Evolutionary conservation across 768 basidiomycete genomes (phyloP).

Genomic region (Auricularia sp.): DNA sequence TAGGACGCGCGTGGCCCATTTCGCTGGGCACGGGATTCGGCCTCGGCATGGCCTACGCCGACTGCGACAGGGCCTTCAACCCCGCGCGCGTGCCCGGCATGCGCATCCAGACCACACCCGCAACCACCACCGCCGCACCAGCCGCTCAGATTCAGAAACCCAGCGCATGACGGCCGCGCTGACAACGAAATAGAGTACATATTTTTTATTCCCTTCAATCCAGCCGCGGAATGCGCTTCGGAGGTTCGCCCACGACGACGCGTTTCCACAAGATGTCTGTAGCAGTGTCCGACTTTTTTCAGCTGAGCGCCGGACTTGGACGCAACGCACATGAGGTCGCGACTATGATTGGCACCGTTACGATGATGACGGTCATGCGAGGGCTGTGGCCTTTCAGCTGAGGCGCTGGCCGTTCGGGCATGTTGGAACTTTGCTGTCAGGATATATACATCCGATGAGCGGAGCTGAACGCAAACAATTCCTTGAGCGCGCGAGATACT

Average conservation of each 20-base stretch:
- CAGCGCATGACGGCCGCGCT: slow-evolving; percentile 3
- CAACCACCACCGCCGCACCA: slow-evolving; percentile 16
- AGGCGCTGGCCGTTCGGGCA: not conserved
- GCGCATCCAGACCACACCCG: slow-evolving; percentile 40
- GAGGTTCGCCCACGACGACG: slow-evolving; percentile 41
- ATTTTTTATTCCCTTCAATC: not conserved
- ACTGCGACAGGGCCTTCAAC: slow-evolving; percentile 91
- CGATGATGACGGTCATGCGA: slow-evolving; percentile 31
- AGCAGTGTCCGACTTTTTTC: not conserved
- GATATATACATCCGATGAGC: not conserved
- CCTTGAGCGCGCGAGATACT: no score
- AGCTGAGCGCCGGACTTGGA: slow-evolving; percentile 2
- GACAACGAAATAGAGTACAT: slow-evolving; percentile 4
- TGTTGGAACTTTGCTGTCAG: not conserved
- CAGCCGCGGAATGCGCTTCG: slow-evolving; percentile 14
- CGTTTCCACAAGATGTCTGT: slow-evolving; percentile 52
- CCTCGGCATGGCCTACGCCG: slow-evolving; percentile 75
- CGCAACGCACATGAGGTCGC: slow-evolving; percentile 47
- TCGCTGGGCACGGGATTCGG: slow-evolving; percentile 81
- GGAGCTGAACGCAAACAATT: no score
- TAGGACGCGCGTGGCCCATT: slow-evolving; percentile 90
- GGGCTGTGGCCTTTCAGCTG: not conserved
- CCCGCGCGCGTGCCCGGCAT: slow-evolving; percentile 80
- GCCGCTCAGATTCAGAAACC: not conserved
- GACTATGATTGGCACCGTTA: slow-evolving; percentile 54